Base-by-base conservation (phyloP, 1,284 basidiomycete genomes). In the Lentinus polychrous region DNA sequence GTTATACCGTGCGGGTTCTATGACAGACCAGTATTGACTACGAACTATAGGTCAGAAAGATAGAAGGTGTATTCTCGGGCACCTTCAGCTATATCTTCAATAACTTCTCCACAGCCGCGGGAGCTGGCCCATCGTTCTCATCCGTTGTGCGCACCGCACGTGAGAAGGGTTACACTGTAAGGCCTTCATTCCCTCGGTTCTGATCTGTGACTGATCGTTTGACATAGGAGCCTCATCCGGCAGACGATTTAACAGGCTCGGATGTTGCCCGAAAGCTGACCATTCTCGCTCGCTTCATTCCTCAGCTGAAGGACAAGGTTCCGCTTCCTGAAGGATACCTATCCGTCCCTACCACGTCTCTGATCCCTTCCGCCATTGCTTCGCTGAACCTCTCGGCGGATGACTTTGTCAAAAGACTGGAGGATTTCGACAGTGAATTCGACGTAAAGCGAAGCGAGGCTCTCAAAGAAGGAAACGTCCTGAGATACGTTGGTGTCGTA, bases 31-130 rank as follows among this genome's bases (percentile, higher is more conserved):
- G 2, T 39, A 32, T 8, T 23, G 15, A 46, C 39, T 22, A 15
- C 20, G 22, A 39, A 15, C 24, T 11, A 14, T 52, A 90, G 87
- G 70, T 91, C 52, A 69, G 72, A 52, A 89, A 85, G 69, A 86
- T 91, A 54, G 88, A 91, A 65, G 87, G 87, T 35, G 91, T 95
- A 36, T 86, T 95, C 66, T 93, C 89, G 7, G 95, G 95, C 2
- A 99, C 95, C 0, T 83, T 99, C 73, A 92, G 88, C 63, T 99
- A 99, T 73, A 98, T 99, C 70, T 99, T 99, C 78, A 99, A 99
- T 71, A 86, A 94, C 57, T 99, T 94, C 66, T 92, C 88, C 3
- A 81, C 77, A 0, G 78, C 78, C 0, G 69, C 70, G 18, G 67
- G 72, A 20, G 75, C 72, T 40, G 80, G 82, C 0, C 80, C 82